A percentile compares a stretch with the other conserved stretches of the same genome.
These are phyloP conservation scores for Hericium alpestre DNA, from an alignment of 768 basidiomycete genomes.

Conservation along the genomic window DNA sequence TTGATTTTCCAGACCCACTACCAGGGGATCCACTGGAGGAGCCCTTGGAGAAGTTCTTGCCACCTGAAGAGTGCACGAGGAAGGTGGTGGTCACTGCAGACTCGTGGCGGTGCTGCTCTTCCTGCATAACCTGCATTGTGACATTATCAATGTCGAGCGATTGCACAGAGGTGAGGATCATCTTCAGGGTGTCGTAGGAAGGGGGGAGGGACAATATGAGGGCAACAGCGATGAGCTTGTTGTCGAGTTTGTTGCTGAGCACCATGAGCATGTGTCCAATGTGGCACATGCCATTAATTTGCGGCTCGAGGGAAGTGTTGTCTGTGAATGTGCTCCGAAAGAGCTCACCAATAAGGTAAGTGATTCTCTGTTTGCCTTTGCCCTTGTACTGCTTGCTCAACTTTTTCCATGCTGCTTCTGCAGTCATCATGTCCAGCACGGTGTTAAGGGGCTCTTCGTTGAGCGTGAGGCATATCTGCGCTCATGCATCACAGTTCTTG, in stretches of 20 bases:
- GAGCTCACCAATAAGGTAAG: conserved; percentile 14
- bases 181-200: conserved; percentile 14
- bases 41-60: not conserved
- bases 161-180: conserved; percentile 11
- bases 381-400: conserved; percentile 14
- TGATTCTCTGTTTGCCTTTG: conserved; percentile 14
- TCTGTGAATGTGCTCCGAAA: conserved; percentile 15
- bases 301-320: conserved; percentile 9
- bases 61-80: not conserved
- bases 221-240: conserved; percentile 15
- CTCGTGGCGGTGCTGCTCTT: conserved; percentile 7
- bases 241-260: conserved; percentile 11
- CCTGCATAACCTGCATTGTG: conserved; percentile 3
- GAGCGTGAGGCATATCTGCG: conserved; percentile 17
- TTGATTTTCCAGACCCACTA: not conserved
- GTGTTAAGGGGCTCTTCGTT: conserved; percentile 16
- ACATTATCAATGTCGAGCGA: conserved; percentile 7
- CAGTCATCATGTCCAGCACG: conserved; percentile 9
- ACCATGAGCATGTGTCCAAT: conserved; percentile 8
- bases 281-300: conserved; percentile 14
- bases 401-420: conserved; percentile 15
- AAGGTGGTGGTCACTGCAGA: not conserved
- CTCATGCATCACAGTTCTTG: not conserved
- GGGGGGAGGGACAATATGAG: conserved; percentile 16
- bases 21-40: not conserved